Conservation (phyloP, 1,284 basidiomycete genomes). For the Heterobasidion occidentale region DNA sequence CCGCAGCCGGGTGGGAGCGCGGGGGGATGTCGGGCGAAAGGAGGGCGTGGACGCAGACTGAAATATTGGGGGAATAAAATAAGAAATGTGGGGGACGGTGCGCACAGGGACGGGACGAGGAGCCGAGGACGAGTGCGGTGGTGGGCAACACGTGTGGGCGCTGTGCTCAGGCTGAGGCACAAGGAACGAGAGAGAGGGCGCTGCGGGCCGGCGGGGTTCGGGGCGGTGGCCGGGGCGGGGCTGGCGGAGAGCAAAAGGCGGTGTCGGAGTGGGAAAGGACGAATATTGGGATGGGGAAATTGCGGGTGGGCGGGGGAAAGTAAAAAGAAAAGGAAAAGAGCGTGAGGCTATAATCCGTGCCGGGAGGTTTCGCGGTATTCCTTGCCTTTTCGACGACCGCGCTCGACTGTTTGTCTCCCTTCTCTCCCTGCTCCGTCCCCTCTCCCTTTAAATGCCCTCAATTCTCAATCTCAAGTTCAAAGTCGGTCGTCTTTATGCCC, state of each 20-base stretch:
- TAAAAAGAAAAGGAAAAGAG: background rate
- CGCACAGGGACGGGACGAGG: background rate
- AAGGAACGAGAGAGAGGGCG: background rate
- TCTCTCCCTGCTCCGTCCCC: background rate
- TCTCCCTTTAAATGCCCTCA: conserved; percentile 50
- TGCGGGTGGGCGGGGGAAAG: background rate
- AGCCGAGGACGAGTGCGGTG: background rate
- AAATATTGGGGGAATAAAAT: background rate
- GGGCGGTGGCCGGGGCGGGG: background rate
- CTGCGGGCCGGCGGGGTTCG: background rate
- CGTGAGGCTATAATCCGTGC: too few relatives aligned
- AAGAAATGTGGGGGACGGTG: background rate
- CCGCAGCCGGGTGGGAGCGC: too few relatives aligned
- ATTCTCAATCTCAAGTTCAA: conserved; percentile 86
- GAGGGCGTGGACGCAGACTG: background rate
- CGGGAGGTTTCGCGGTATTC: too few relatives aligned
- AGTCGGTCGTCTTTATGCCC: conserved; percentile 31
- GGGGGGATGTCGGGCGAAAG: too few relatives aligned
- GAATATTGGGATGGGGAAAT: too few relatives aligned
- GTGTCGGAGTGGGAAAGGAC: background rate
- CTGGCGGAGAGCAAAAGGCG: background rate
- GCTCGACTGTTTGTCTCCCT: background rate
- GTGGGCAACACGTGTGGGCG: background rate
- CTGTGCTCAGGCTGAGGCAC: background rate
- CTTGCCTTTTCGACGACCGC: too few relatives aligned